phyloP scores from a whole-genome alignment of 352 stramenopile species.

The Globisporangium heterothallicum region DNA sequence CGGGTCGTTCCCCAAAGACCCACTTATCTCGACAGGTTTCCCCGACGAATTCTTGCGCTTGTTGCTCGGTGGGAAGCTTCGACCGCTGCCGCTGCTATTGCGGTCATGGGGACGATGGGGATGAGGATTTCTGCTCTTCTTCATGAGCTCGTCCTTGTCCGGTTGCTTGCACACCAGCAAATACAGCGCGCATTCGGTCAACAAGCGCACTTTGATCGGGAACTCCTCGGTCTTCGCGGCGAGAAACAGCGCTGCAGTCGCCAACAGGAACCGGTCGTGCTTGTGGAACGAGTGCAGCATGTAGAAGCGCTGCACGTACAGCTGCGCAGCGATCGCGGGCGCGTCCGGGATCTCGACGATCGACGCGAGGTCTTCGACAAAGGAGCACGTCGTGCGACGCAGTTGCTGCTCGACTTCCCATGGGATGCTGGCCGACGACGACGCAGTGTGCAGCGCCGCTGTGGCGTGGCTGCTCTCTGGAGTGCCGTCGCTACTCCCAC shows the following conservation, averaged over 20 bases:
- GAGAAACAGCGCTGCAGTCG: conserved; percentile 69
- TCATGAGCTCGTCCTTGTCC: conserved; percentile 9
- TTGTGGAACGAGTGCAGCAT: conserved; percentile 70
- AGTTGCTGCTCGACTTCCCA: conserved; percentile 60
- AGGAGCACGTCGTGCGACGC: conserved; percentile 56
- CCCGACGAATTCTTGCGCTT: conserved; percentile 20
- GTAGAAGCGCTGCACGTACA: conserved; percentile 77
- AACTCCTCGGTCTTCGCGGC: conserved; percentile 75
- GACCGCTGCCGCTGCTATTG: not conserved
- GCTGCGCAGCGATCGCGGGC: conserved; percentile 46
- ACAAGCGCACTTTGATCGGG: conserved; percentile 65
- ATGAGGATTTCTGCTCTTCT: conserved; percentile 10
- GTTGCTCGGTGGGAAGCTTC: not conserved
- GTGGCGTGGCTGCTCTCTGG: no score
- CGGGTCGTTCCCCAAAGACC: conserved; percentile 46
- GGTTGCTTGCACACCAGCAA: conserved; percentile 47
- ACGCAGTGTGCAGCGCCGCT: conserved; percentile 40
- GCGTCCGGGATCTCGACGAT: conserved; percentile 59
- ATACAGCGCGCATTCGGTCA: conserved; percentile 73
- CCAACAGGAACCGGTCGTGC: conserved; percentile 78
- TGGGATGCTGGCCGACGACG: conserved; percentile 32
- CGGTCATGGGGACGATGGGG: not conserved
- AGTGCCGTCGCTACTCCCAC: conserved; percentile 21
- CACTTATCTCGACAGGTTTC: conserved; percentile 41
- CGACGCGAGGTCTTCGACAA: conserved; percentile 58